Percentiles rank a stretch among this genome's conserved stretches.
These are phyloP conservation scores for Melanogaster broomeanus DNA, from an alignment of 768 basidiomycete genomes.

Conservation along the genomic window DNA sequence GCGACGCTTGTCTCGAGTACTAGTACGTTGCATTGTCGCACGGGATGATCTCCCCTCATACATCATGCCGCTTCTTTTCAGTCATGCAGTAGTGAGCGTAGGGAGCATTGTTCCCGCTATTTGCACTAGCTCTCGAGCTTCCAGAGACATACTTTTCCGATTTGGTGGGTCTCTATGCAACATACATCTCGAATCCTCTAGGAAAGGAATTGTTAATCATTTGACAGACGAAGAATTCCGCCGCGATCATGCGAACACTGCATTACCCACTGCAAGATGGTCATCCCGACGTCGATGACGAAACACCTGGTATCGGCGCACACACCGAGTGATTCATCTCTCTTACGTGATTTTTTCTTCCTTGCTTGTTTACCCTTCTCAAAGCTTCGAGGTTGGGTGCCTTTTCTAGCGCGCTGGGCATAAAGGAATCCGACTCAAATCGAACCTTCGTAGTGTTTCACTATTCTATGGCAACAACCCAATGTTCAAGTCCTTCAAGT, in stretches of 20 bases:
- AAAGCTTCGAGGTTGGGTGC: conserved; percentile 44
- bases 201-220: not conserved
- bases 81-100: conserved; percentile 52
- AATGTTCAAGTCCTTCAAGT: conserved; percentile 79
- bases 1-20: conserved; percentile 57
- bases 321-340: conserved; percentile 61
- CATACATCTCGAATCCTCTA: not conserved
- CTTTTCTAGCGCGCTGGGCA: not conserved
- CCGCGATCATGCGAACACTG: conserved; percentile 65
- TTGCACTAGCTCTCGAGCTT: conserved; percentile 66
- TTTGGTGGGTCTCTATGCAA: conserved; percentile 45
- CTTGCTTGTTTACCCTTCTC: not conserved
- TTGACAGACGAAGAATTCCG: conserved; percentile 56
- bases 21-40: conserved; percentile 50
- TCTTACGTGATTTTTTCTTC: no score
- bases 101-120: conserved; percentile 67
- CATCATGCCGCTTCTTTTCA: conserved; percentile 33
- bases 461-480: conserved; percentile 82
- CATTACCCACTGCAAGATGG: conserved; percentile 78
- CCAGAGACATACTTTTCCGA: conserved; percentile 65
- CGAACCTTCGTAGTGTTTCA: conserved; percentile 62
- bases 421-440: not conserved
- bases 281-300: conserved; percentile 47
- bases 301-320: conserved; percentile 82
- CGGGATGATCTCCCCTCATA: conserved; percentile 7